Evolutionary conservation across 1,139 yeast genomes (phyloP).

Genomic region (Yamadazyma oceani): DNA sequence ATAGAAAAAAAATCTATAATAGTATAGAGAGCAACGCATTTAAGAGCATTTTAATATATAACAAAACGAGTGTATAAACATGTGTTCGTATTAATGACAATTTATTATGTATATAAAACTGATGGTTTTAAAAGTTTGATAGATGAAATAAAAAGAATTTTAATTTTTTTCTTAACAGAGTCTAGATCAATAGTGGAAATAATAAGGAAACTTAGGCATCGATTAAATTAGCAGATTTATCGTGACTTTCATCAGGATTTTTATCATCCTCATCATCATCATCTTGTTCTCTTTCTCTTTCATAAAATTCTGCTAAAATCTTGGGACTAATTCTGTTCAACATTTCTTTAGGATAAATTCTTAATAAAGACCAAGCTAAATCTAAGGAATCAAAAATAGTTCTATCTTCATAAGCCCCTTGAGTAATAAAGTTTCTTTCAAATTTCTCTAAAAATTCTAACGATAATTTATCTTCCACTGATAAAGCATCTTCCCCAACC

Average conservation of each 20-base stretch:
- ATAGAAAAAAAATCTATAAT: too few relatives aligned
- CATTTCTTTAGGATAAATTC: conserved; percentile 98
- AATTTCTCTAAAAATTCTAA: conserved; percentile 96
- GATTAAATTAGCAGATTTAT: conserved; percentile 45
- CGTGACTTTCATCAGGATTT: conserved; percentile 28
- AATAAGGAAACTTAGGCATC: conserved; percentile 46
- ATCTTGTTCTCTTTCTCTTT: conserved; percentile 70
- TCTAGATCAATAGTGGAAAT: conserved; percentile 1
- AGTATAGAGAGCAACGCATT: too few relatives aligned
- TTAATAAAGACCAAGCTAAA: conserved; percentile 95
- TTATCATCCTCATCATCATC: conserved; percentile 56
- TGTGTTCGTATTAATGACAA: conserved; percentile 1
- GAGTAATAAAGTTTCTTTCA: conserved; percentile 91
- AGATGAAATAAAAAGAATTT: conserved; percentile 1
- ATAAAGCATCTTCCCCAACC: conserved; percentile 98
- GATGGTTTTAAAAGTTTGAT: not conserved
- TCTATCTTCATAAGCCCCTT: conserved; percentile 96
- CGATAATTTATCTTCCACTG: conserved; percentile 95
- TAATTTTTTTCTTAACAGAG: not conserved
- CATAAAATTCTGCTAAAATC: conserved; percentile 92
- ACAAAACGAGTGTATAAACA: not conserved
- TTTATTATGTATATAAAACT: conserved; percentile 1
- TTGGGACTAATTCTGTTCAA: conserved; percentile 98
- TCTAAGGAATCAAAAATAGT: conserved; percentile 92
- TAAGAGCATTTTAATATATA: not conserved